Evolutionary conservation across 768 basidiomycete genomes (phyloP), one percentile per base, ranked within the genome.

Genomic region (Trametes punicea): DNA sequence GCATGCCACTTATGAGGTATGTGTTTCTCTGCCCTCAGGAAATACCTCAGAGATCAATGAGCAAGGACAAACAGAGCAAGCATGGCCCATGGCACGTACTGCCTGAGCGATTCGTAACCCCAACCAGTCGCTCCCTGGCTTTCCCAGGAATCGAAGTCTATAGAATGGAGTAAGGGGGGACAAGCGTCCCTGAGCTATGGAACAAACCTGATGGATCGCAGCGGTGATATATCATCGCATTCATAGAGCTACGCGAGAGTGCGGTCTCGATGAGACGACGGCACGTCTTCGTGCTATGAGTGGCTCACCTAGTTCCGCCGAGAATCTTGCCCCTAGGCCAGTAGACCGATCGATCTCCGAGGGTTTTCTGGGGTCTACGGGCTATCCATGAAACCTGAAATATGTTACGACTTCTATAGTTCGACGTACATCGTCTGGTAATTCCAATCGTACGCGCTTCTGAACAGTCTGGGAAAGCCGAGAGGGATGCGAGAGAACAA

Each of bases 371-470:
- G 3, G 63, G 64, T 10, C 65, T 68, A 34, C 4, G n/a, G 33
- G n/a, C n/a, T n/a, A n/a, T n/a, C n/a, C n/a, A n/a, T n/a, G n/a
- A n/a, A n/a, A n/a, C n/a, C n/a, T n/a, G n/a, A n/a, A n/a, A n/a
- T n/a, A 46, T 15, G 5, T 36, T 6, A 15, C n/a, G 25, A 33
- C 21, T 4, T 1, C 25, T 2, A 10, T 13, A 5, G 9, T 15
- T 3, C 1, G 2, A 20, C 56, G 11, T 25, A 65, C 62, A 27
- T 57, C 6, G 60, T 62, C 11, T 57, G n/a, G 26, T 55, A 60
- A 6, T 42, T 46, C 62, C 62, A 85, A 29, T 81, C 78, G 64
- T 79, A 73, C 41, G 73, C 73, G 2, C 74, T 70, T 40, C 71
- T 66, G 52, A 81, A 79, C 6, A 87, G 65, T 11, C 67, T 42